Conservation (phyloP, 164 flowering plant genomes). For the Cinnamomum chago region DNA sequence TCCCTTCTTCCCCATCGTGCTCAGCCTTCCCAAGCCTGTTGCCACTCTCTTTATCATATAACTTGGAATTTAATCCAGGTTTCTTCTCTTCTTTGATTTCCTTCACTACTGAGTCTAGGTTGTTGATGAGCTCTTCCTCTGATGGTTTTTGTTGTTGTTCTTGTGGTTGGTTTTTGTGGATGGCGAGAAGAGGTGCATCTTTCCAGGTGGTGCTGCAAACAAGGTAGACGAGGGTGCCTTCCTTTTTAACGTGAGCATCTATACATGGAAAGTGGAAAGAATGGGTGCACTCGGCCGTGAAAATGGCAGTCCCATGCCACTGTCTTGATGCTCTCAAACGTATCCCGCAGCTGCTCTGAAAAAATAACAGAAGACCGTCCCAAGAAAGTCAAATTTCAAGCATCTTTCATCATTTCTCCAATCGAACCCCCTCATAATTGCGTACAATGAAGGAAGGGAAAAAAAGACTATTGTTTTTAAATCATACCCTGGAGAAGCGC, state of each 20-base stretch:
- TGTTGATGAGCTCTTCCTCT: neutral
- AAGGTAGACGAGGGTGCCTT: conserved; percentile 59
- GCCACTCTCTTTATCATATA: conserved; percentile 28
- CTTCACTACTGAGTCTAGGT: neutral
- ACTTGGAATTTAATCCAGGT: conserved; percentile 11
- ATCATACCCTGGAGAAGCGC: conserved; percentile 60
- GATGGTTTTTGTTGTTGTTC: neutral
- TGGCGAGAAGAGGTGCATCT: conserved; percentile 70
- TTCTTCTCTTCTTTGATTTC: neutral
- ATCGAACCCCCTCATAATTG: conserved; percentile 6
- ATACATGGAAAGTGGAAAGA: conserved; percentile 92
- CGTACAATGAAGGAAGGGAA: conserved; percentile 8
- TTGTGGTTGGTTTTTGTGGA: conserved; percentile 30
- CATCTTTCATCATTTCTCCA: conserved; percentile 5
- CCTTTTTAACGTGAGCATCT: conserved; percentile 55
- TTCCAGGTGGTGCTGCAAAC: conserved; percentile 70
- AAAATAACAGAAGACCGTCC: neutral
- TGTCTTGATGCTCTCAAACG: conserved; percentile 74
- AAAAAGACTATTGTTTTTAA: neutral
- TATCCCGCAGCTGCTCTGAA: conserved; percentile 82
- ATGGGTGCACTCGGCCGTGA: conserved; percentile 87
- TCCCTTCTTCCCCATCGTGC: no score
- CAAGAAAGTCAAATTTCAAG: neutral
- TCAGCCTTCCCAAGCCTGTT: no score
- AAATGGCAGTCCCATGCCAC: conserved; percentile 93